Evolutionary conservation across 306 rosid species (phyloP).

Genomic region (Sophora flavescens): DNA sequence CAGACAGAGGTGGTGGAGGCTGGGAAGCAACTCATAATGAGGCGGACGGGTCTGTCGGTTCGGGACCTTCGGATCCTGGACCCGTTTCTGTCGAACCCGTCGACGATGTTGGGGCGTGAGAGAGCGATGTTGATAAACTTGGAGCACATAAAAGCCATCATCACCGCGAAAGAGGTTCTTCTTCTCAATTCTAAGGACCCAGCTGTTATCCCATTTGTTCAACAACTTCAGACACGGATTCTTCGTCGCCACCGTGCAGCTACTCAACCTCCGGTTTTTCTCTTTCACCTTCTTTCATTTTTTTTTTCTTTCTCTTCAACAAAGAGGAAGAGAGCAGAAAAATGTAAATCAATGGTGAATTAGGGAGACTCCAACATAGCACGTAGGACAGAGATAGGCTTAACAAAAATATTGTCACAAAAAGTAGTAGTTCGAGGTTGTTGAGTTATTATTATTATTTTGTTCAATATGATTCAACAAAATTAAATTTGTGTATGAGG

Average conservation of each 20-base stretch:
- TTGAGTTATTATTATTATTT: too few relatives aligned
- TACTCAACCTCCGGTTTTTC: constrained; percentile 50
- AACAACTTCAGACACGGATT: constrained; percentile 65
- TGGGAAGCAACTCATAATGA: constrained; percentile 75
- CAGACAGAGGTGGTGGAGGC: constrained; percentile 71
- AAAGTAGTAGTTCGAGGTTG: too few relatives aligned
- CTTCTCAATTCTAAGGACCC: constrained; percentile 78
- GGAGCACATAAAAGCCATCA: constrained; percentile 86
- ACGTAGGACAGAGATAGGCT: too few relatives aligned
- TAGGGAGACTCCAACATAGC: too few relatives aligned
- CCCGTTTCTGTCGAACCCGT: constrained; percentile 73
- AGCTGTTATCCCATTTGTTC: constrained; percentile 71
- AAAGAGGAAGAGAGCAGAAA: too few relatives aligned
- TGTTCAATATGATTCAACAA: too few relatives aligned
- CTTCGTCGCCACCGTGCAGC: constrained; percentile 54
- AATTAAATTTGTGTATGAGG: too few relatives aligned
- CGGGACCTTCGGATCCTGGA: constrained; percentile 80
- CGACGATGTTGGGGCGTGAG: constrained; percentile 78
- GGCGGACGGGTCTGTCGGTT: constrained; percentile 75
- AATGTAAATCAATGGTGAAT: too few relatives aligned
- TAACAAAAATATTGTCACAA: too few relatives aligned
- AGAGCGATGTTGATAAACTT: constrained; percentile 78
- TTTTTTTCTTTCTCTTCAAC: neutral
- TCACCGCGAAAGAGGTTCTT: constrained; percentile 78
- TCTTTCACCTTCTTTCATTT: neutral